These are phyloP conservation scores for Cardamine chenopodiifolia DNA, from an alignment of 345 rosid species.

Conservation along the genomic window DNA sequence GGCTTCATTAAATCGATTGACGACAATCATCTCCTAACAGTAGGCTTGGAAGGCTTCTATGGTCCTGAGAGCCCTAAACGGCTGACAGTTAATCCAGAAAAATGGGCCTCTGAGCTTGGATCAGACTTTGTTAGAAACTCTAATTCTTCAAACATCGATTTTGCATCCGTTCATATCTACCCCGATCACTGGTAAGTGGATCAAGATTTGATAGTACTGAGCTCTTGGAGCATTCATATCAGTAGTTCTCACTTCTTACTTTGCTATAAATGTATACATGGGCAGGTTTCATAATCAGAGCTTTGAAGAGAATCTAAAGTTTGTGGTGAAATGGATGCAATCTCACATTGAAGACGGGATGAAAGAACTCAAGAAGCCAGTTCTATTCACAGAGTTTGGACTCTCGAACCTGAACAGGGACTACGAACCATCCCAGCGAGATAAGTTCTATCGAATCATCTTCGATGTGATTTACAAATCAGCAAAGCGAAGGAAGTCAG, in stretches of 20 bases:
- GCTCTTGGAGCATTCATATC: neutral
- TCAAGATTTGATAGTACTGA: neutral
- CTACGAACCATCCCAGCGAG: slow-evolving; percentile 61
- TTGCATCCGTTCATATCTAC: slow-evolving; percentile 83
- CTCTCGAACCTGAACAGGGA: slow-evolving; percentile 67
- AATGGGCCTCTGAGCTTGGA: slow-evolving; percentile 71
- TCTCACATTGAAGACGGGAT: slow-evolving; percentile 81
- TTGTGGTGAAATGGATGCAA: slow-evolving; percentile 65
- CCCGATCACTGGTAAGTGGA: slow-evolving; percentile 75
- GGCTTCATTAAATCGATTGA: slow-evolving; percentile 76
- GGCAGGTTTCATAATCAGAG: slow-evolving; percentile 58
- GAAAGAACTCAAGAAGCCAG: slow-evolving; percentile 63
- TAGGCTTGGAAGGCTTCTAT: slow-evolving; percentile 87
- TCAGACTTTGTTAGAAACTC: slow-evolving; percentile 77
- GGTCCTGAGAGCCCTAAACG: slow-evolving; percentile 75
- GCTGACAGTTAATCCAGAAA: slow-evolving; percentile 66
- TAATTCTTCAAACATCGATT: slow-evolving; percentile 55
- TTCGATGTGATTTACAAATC: slow-evolving; percentile 60
- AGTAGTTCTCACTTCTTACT: neutral
- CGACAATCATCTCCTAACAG: slow-evolving; percentile 70
- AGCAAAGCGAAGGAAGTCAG: slow-evolving; percentile 59
- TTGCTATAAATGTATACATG: neutral
- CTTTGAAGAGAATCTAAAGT: slow-evolving; percentile 63
- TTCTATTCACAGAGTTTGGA: slow-evolving; percentile 78
- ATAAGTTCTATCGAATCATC: slow-evolving; percentile 52